Percentiles rank a stretch among this genome's conserved stretches.
Conservation (phyloP, 257 asterid species). For the Marsdenia floribunda region DNA sequence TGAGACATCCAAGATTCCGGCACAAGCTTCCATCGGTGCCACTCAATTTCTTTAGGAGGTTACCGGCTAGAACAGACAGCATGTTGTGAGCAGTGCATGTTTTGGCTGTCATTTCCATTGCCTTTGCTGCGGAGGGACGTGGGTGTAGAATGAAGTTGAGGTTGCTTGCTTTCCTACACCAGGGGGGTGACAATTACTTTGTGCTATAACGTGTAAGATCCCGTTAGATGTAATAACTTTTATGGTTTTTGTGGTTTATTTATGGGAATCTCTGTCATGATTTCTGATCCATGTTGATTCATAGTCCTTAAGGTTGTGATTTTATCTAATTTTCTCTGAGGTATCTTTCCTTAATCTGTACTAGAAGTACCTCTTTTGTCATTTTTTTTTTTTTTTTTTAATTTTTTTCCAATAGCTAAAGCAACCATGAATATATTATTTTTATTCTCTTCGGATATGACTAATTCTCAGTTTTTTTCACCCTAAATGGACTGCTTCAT, state of each 20-base stretch:
- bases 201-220: slow-evolving; percentile 28
- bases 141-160: slow-evolving; percentile 10
- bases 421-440: not conserved
- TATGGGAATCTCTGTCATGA: slow-evolving; percentile 19
- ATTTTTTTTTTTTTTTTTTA: too few relatives aligned
- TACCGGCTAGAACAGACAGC: slow-evolving; percentile 51
- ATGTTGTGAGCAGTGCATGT: slow-evolving; percentile 30
- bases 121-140: slow-evolving; percentile 7
- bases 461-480: not conserved
- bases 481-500: too few relatives aligned
- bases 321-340: slow-evolving; percentile 26
- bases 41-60: slow-evolving; percentile 43
- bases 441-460: not conserved
- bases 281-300: slow-evolving; percentile 26
- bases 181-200: slow-evolving; percentile 17
- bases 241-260: slow-evolving; percentile 30
- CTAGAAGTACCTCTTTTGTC: not conserved
- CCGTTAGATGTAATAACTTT: slow-evolving; percentile 25
- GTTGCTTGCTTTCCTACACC: slow-evolving; percentile 17
- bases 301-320: slow-evolving; percentile 28
- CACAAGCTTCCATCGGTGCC: slow-evolving; percentile 45
- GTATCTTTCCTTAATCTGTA: not conserved
- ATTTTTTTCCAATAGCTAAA: not conserved
- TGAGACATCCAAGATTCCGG: slow-evolving; percentile 50
- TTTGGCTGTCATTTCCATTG: not conserved